Conservation (phyloP, 1,284 basidiomycete genomes). For the Rhodotorula sp. region DNA sequence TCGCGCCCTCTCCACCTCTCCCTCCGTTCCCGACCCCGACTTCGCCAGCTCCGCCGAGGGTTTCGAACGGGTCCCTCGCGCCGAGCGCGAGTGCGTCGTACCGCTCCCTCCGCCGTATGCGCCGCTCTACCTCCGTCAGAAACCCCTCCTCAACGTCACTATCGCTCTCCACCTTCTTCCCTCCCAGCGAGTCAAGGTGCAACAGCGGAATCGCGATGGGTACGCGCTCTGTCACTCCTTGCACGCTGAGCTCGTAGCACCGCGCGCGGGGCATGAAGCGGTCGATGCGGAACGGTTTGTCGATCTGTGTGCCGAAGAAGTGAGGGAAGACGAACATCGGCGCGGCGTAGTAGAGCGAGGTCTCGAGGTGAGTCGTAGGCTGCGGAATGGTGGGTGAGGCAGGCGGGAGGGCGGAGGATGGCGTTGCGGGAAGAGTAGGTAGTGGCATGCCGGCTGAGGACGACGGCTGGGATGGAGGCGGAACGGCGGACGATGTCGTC, state of each 20-base stretch:
- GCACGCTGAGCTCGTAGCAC: slow-evolving; percentile 77
- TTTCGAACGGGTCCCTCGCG: slow-evolving; percentile 22
- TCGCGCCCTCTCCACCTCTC: neutral
- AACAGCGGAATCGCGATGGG: slow-evolving; percentile 33
- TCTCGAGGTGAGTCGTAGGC: neutral
- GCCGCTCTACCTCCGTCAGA: slow-evolving; percentile 33
- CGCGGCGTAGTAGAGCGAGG: slow-evolving; percentile 58
- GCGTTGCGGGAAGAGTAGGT: neutral
- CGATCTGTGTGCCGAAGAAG: slow-evolving; percentile 48
- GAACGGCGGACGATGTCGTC: neutral
- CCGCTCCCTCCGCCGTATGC: slow-evolving; percentile 31
- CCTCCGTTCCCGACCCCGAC: neutral
- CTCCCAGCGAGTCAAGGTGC: slow-evolving; percentile 7
- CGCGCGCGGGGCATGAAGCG: slow-evolving; percentile 83
- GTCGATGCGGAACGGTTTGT: slow-evolving; percentile 79
- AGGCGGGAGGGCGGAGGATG: neutral
- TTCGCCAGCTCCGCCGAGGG: neutral
- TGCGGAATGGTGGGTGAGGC: neutral
- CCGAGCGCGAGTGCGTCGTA: slow-evolving; percentile 40
- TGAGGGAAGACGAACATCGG: slow-evolving; percentile 47
- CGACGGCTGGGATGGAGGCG: neutral
- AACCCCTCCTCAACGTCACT: slow-evolving; percentile 1
- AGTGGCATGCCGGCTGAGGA: neutral
- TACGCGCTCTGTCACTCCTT: slow-evolving; percentile 51
- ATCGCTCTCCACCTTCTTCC: neutral